These are phyloP conservation scores for Starmerella khaoyaiensis DNA, from an alignment of 805 yeast genomes.

Conservation along the genomic window DNA sequence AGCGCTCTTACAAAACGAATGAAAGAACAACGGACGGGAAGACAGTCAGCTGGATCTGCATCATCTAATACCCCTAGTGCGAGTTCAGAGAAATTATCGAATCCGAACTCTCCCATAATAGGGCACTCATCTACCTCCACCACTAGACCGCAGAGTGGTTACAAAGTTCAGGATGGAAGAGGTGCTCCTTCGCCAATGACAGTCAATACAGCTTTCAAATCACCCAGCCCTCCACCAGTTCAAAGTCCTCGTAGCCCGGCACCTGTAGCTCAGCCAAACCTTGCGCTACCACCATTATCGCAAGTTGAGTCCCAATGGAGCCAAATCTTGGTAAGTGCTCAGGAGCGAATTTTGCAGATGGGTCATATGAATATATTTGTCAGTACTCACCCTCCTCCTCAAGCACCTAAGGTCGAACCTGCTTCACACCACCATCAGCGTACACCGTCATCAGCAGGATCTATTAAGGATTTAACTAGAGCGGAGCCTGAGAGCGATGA, in stretches of 20 bases:
- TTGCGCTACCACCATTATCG: constrained; percentile 31
- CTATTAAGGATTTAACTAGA: neutral
- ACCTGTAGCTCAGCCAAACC: neutral
- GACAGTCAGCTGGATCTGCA: neutral
- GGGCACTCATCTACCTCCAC: neutral
- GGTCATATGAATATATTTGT: constrained; percentile 30
- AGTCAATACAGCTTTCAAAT: too few species aligned
- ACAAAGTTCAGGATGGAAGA: too few species aligned
- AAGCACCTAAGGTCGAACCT: neutral
- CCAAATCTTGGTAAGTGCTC: constrained; percentile 31
- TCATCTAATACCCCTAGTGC: neutral
- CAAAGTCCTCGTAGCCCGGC: constrained; percentile 5
- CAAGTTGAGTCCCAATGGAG: constrained; percentile 40
- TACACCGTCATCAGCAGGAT: too few species aligned
- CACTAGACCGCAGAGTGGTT: neutral
- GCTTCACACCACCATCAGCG: too few species aligned
- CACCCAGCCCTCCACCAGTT: neutral
- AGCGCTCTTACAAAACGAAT: constrained; percentile 19
- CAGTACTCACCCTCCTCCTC: constrained; percentile 19
- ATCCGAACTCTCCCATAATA: neutral
- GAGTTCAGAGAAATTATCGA: neutral
- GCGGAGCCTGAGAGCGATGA: constrained; percentile 5
- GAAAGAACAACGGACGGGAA: constrained; percentile 15
- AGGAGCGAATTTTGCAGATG: constrained; percentile 37
- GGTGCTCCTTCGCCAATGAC: too few species aligned